Base-by-base conservation (phyloP, 1,139 yeast species). In the Yamadazyma trypodendri region DNA sequence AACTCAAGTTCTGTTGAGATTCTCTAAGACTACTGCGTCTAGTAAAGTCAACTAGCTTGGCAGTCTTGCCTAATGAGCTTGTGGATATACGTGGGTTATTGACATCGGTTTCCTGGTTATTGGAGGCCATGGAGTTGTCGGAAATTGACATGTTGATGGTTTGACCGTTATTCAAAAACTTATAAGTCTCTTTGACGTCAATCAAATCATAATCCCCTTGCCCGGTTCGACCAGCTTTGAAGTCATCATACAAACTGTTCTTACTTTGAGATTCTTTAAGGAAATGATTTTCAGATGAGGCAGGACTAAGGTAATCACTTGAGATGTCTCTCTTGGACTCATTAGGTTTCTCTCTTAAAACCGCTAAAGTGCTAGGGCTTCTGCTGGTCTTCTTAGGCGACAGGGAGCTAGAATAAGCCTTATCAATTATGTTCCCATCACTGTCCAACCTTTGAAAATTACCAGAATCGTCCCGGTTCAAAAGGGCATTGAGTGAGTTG, bases 361-460 rank as follows among this genome's bases (percentile, higher is more conserved):
- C 54, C 39, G 58, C 67, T 37, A 66, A 54, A 7, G 56, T 48
- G 6, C 65, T 56, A 20, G 61, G 52, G 7, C 64, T 50, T 42
- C 61, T 49, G 5, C 63, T 55, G 14, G 52, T 24, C 38, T 47
- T 48, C 40, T 42, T 50, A 37, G 43, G 38, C 9, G 50, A 47
- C 28, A 40, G 35, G n/a, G 30, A 7, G 31, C 32, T 35, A 9
- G 40, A 21, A n/a, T 25, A 34, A 11, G 29, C 18, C 14, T 27
- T 27, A 16, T 58, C 70, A 7, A 72, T 69, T 17, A 76, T 64
- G 48, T 77, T 75, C 2, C 82, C 82, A 48, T 73, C 74, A 44
- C 79, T 73, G 47, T 77, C 81, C 31, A 77, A 56, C 48, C 75
- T 60, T 49, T 75, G 78, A 38, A 76, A 51, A 48, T 77, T 77